A percentile compares a stretch with the other conserved stretches of the same genome.
Evolutionary conservation across 2,329 filamentous ascomycete genomes (phyloP).

Genomic region (Aspergillus puulaauensis): DNA sequence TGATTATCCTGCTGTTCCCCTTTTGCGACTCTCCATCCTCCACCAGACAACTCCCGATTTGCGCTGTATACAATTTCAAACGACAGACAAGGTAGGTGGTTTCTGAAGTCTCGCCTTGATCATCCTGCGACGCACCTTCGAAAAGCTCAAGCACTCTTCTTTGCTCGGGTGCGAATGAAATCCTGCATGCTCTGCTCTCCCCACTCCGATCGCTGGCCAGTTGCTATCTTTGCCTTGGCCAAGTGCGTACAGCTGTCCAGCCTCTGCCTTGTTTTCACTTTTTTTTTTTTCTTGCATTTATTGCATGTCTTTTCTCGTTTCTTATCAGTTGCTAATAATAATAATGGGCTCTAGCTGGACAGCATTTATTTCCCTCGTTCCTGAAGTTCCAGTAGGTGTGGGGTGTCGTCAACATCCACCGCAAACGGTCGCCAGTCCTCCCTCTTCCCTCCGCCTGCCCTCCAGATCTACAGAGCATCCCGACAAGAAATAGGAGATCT

Average conservation of each 20-base stretch:
- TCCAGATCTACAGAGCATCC: constrained; percentile 1
- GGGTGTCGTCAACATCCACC: constrained; percentile 26
- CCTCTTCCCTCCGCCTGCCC: neutral
- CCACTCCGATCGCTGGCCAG: constrained; percentile 9
- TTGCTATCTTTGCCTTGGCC: constrained; percentile 4
- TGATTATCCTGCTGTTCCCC: neutral
- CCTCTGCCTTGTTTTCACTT: constrained; percentile 7
- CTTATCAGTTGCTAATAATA: constrained; percentile 8
- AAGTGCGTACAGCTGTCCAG: neutral
- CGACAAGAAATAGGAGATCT: neutral
- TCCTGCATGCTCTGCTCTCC: constrained; percentile 8
- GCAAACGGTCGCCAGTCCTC: constrained; percentile 34
- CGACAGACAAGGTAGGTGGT: neutral
- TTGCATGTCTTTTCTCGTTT: constrained; percentile 8
- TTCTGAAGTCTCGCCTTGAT: neutral
- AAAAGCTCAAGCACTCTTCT: constrained; percentile 2
- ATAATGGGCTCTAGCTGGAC: constrained; percentile 1
- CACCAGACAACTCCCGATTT: neutral
- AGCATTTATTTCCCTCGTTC: constrained; percentile 3
- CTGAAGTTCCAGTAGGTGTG: constrained; percentile 15
- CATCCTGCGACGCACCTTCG: neutral
- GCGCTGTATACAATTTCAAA: neutral
- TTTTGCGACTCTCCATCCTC: neutral
- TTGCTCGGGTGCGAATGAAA: constrained; percentile 6
- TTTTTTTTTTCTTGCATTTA: neutral